Evolutionary conservation across 1,284 basidiomycete species (phyloP).

Genomic region (Rhodotorula mucilaginosa): DNA sequence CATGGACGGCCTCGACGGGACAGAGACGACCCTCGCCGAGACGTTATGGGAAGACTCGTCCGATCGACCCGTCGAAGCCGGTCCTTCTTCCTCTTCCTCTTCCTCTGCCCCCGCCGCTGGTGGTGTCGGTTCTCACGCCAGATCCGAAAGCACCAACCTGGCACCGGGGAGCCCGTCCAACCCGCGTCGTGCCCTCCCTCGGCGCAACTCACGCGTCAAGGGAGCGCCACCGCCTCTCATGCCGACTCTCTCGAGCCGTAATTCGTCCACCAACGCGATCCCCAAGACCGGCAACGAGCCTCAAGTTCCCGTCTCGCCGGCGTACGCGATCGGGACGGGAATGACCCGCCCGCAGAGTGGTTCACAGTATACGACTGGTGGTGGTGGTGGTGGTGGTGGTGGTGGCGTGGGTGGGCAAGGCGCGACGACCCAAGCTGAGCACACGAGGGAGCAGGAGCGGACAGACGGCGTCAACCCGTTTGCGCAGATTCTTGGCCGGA

Average conservation of each 20-base stretch:
- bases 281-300: neutral
- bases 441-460: constrained; percentile 1
- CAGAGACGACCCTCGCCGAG: constrained; percentile 30
- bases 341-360: constrained; percentile 19
- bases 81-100: neutral
- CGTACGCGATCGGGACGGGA: constrained; percentile 34
- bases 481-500: constrained; percentile 19
- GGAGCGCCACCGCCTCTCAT: neutral
- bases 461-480: constrained; percentile 20
- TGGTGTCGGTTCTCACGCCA: neutral
- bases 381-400: neutral
- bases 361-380: neutral
- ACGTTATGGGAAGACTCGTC: constrained; percentile 37
- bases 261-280: neutral
- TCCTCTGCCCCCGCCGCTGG: no score
- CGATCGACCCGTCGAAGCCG: neutral
- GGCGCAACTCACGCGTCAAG: constrained; percentile 1
- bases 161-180: neutral
- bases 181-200: neutral
- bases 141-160: neutral
- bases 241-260: neutral
- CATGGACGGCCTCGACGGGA: constrained; percentile 22
- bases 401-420: neutral
- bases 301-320: constrained; percentile 13
- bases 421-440: neutral